A percentile compares a stretch with the other conserved stretches of the same genome.
Evolutionary conservation across 2,329 filamentous ascomycete genomes (phyloP).

Genomic region (Tolypocladium pustulatum): DNA sequence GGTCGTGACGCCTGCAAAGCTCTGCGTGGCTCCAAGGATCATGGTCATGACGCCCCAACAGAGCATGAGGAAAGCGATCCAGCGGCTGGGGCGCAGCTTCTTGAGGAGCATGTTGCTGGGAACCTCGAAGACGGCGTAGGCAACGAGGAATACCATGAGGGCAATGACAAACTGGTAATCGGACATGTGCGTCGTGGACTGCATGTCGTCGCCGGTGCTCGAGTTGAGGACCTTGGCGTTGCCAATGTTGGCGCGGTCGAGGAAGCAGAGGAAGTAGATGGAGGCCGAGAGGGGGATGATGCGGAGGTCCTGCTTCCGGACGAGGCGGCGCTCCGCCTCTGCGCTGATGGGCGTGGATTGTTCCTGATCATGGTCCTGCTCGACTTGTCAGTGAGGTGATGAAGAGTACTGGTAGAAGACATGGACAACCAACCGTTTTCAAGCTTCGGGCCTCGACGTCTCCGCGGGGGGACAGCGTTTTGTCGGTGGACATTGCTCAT

Average conservation of each 20-base stretch:
- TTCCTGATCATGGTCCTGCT: neutral
- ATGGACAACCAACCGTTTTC: neutral
- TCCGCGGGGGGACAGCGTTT: neutral
- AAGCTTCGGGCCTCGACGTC: neutral
- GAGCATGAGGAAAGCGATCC: conserved; percentile 56
- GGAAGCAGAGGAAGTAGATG: conserved; percentile 58
- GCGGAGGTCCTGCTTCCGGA: conserved; percentile 50
- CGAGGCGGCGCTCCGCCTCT: conserved; percentile 23
- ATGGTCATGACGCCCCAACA: conserved; percentile 60
- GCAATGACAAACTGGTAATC: conserved; percentile 48
- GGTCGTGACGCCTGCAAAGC: conserved; percentile 51
- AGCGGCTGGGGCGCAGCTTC: conserved; percentile 50
- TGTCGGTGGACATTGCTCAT: neutral
- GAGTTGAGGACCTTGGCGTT: conserved; percentile 58
- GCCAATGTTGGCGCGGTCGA: conserved; percentile 60
- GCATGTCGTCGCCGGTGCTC: conserved; percentile 48
- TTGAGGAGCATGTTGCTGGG: conserved; percentile 58
- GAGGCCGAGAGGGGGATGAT: conserved; percentile 53
- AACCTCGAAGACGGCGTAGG: conserved; percentile 51
- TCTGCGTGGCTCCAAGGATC: conserved; percentile 52
- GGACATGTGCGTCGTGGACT: conserved; percentile 50
- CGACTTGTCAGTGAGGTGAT: neutral
- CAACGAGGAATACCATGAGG: conserved; percentile 51
- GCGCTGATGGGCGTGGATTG: neutral
- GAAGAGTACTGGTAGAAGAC: neutral